A percentile compares a stretch with the other conserved stretches of the same genome.
These are phyloP conservation scores for Microsporum audouinii DNA, from an alignment of 2,329 filamentous ascomycete species.

Conservation along the genomic window DNA sequence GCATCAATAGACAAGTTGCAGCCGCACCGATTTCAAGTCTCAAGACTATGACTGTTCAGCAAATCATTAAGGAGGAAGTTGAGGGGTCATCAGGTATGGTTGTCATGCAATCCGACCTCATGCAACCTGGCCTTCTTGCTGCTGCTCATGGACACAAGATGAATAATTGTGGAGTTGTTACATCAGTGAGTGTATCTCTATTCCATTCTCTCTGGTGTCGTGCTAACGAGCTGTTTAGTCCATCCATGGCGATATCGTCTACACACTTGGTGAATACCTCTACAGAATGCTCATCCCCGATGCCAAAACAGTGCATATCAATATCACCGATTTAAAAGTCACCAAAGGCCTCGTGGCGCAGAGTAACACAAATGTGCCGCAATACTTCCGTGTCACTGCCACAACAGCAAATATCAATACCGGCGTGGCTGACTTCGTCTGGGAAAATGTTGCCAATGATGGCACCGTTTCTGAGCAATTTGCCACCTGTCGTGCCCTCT, in stretches of 20 bases:
- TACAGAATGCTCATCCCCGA: slow-evolving; percentile 11
- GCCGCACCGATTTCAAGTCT: slow-evolving; percentile 1
- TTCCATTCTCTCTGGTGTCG: not conserved
- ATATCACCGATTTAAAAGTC: slow-evolving; percentile 31
- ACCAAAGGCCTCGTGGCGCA: slow-evolving; percentile 47
- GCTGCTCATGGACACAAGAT: slow-evolving; percentile 34
- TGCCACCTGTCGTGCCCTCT: slow-evolving; percentile 17
- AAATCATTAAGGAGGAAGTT: slow-evolving; percentile 27
- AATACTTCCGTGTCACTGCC: slow-evolving; percentile 37
- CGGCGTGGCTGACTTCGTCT: slow-evolving; percentile 11
- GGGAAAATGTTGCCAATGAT: slow-evolving; percentile 20
- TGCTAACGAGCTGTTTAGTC: slow-evolving; percentile 10
- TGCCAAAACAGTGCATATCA: slow-evolving; percentile 20
- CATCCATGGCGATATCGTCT: slow-evolving; percentile 17
- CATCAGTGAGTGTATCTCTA: slow-evolving; percentile 28
- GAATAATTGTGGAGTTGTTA: slow-evolving; percentile 32
- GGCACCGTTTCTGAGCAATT: slow-evolving; percentile 18
- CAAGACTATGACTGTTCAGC: slow-evolving; percentile 17
- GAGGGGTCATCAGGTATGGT: slow-evolving; percentile 19
- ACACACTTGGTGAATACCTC: slow-evolving; percentile 16
- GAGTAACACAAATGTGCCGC: slow-evolving; percentile 37
- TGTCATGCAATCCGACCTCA: slow-evolving; percentile 31
- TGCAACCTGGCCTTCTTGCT: slow-evolving; percentile 26
- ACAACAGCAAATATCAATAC: slow-evolving; percentile 48
- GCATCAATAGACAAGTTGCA: not conserved